Evolutionary conservation across 495 filamentous ascomycete species (phyloP), one percentile per base, ranked within the genome.

Genomic region (Podospora sp.): DNA sequence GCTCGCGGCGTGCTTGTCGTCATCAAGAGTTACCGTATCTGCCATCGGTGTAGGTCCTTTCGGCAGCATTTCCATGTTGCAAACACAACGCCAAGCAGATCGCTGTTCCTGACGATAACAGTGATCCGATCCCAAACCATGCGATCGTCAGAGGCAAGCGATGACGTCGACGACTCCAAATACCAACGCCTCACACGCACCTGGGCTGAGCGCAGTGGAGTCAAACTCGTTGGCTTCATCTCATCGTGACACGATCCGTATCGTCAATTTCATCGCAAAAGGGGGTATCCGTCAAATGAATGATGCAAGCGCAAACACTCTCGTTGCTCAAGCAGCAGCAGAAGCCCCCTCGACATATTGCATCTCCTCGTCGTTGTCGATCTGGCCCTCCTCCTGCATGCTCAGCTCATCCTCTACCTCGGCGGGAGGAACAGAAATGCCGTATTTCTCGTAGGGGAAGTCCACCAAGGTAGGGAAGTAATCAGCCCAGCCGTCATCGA

Each of bases 401-500:
- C 16, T 36, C 7, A 21, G 35, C 36, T 62, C 60, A 21, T 24
- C 21, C 2, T 62, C 60, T 12, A 78, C 80, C 27, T 75, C 76
- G 0, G 60, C 69, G 14, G 73, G 71, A 0, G 82, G 82, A 8
- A 85, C 68, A 12, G 75, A 66, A 35, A 93, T 91, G 7, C 91
- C 90, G 75, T 90, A 96, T 67, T 78, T 83, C 55, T 82, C 84
- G 68, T 91, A 95, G 0, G 90, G 90, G 72, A 95, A 96, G 21
- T 85, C 79, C 36, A 88, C 87, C 72, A 96, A 73, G 5, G 81
- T 87, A 24, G 72, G 66, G 59, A 89, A 71, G 66, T 91, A 79
- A 67, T 87, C 85, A 2, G 83, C 91, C 88, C 89, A 92, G 6
- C 91, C 92, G 79, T 96, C 92, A 58, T 84, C 86, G 16, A 90